Evolutionary conservation across 306 rosid species (phyloP), one percentile per base, ranked within the genome.

Genomic region (Datisca glomerata): DNA sequence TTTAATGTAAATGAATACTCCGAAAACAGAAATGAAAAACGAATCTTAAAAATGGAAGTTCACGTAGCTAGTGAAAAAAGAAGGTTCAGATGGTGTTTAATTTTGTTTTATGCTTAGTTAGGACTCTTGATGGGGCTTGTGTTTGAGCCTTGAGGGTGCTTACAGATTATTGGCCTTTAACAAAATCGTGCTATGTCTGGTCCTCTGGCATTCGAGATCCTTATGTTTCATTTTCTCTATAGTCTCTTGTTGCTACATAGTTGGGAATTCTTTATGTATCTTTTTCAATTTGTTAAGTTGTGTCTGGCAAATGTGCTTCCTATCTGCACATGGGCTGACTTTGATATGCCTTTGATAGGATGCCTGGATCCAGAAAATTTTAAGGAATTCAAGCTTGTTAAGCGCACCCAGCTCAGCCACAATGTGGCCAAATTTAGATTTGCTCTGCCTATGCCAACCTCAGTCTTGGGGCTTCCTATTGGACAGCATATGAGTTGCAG

Each of bases 401-500:
- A 70, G 60, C 76, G 79, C 61, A 79, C 78, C 3, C 70, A 44
- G 18, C 42, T 79, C 17, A 83, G 68, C 67, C 91, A 49, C 21
- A 72, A 72, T 37, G 15, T 49, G 40, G 94, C 82, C 7, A 62
- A 58, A 59, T 79, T 83, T 51, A 72, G 50, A 67, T 79, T 83
- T 65, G 65, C 69, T 40, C 94, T 83, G 50, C 75, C 73, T 7
- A 75, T 75, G 13, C 59, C 75, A 36, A 50, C 63, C 12, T 79
- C 91, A 8, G 55, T 72, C n/a, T 58, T 83, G 59, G 94, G 94
- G 2, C 91, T 83, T 56, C 94, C 94, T n/a, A 53, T 83, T 57
- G 94, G 94, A 40, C 72, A 83, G 39, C 68, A 83, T 55, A 55
- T 83, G 13, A 70, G 54, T 48, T 76, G 54, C 74, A 83, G 79